Conservation (phyloP, 257 asterid genomes). For the Solanum habrochaites region DNA sequence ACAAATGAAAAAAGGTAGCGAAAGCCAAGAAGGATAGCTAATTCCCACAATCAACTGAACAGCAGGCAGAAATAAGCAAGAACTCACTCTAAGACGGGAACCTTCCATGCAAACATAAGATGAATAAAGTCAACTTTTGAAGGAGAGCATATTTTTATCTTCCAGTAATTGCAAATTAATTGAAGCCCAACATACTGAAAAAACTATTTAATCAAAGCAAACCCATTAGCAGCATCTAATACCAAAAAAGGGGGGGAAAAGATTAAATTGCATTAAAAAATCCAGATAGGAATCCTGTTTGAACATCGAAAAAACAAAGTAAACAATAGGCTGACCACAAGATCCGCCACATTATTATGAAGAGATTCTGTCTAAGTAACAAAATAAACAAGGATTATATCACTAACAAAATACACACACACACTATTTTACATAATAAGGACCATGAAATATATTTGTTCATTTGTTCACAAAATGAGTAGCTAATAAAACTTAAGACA, state of each 20-base stretch:
- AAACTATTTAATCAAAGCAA: background rate
- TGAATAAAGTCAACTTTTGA: background rate
- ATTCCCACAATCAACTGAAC: constrained; percentile 93
- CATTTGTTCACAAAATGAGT: background rate
- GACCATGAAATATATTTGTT: background rate
- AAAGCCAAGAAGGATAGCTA: constrained; percentile 98
- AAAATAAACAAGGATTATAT: background rate
- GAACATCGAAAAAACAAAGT: background rate
- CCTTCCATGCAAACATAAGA: constrained; percentile 36
- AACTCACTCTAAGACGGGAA: constrained; percentile 84
- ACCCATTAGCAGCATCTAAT: background rate
- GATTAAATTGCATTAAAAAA: background rate
- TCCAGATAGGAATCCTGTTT: background rate
- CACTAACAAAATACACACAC: background rate
- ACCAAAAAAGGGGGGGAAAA: background rate
- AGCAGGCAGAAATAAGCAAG: constrained; percentile 90
- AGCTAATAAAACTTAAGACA: background rate
- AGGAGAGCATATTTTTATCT: background rate
- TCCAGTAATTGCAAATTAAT: background rate
- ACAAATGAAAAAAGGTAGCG: constrained; percentile 84
- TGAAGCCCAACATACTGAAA: background rate
- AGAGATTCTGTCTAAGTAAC: background rate
- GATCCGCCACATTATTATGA: background rate
- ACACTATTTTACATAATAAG: background rate
- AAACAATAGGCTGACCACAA: background rate